phyloP scores from a whole-genome alignment of 305 asterid species.

The Fraxinus angustifolia region DNA sequence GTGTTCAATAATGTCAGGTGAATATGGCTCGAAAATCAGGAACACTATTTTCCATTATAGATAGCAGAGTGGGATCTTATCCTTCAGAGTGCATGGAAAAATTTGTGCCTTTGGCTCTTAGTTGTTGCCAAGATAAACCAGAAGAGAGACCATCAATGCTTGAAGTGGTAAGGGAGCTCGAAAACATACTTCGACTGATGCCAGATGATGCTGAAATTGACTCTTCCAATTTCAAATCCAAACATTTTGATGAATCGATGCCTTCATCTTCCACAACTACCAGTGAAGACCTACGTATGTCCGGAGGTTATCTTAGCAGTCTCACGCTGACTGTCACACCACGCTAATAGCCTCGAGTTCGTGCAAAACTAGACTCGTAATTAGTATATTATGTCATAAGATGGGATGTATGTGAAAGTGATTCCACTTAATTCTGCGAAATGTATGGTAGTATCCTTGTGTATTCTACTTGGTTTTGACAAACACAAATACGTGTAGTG shows the following conservation, averaged over 20 bases:
- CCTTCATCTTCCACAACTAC: background rate
- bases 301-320: constrained; percentile 39
- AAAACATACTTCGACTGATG: constrained; percentile 47
- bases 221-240: constrained; percentile 26
- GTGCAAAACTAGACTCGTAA: background rate
- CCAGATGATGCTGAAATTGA: constrained; percentile 26
- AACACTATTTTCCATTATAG: constrained; percentile 58
- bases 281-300: background rate
- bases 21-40: constrained; percentile 59
- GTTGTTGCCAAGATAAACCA: constrained; percentile 71
- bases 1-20: constrained; percentile 36
- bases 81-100: constrained; percentile 56
- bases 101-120: constrained; percentile 58
- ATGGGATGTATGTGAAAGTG: background rate
- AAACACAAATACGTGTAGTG: background rate
- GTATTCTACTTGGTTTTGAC: background rate
- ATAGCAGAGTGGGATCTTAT: constrained; percentile 70
- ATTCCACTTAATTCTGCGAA: background rate
- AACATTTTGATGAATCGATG: constrained; percentile 12
- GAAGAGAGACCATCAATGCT: constrained; percentile 64
- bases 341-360: constrained; percentile 31
- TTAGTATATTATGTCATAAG: background rate
- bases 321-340: constrained; percentile 44
- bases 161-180: constrained; percentile 76
- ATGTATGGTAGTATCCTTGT: background rate